Evolutionary conservation across 495 filamentous ascomycete species (phyloP), one percentile per base, ranked within the genome.

Genomic region (Penicillium coprophilum): DNA sequence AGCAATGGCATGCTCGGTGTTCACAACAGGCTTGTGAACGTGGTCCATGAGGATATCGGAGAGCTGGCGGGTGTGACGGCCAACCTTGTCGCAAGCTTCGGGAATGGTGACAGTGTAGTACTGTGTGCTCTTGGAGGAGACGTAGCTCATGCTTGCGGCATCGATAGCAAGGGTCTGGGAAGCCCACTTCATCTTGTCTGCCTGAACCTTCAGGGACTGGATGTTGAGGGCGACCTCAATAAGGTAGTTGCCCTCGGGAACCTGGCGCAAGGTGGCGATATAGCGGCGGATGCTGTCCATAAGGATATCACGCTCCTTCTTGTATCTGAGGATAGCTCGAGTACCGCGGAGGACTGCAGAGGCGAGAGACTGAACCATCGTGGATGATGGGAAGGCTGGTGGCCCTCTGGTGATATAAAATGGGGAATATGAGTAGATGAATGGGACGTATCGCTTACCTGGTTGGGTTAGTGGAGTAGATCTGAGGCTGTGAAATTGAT

Each of bases 121-220:
- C 8, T 5, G 0, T 2, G 8, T 1, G 1, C 9, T 9, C 24
- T 31, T 27, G 24, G 36, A 52, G 23, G 15, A 5, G 24, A 43
- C 50, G 10, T 43, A 52, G 2, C 21, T 21, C 50, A 52, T 41
- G 24, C n/a, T 27, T 9, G 41, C 20, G 12, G 50, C 50, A 2
- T 52, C 17, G 9, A 41, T 9, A 27, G 36, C 50, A n/a, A 52
- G 21, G 17, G 23, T 7, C 17, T 30, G n/a, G 24, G 50, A 13
- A 10, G 38, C 50, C 50, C 36, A 41, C n/a, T 52, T 52, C 13
- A 52, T 5, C 36, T 31, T 52, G 50, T 52, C 39, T 10, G 38
- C 38, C 41, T 52, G 50, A 24, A 41, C 31, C 36, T 39, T 27
- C 23, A 52, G 50, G n/a, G 36, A 28, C 15, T 39, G 23, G 24